A percentile compares a stretch with the other conserved stretches of the same genome.
These are phyloP conservation scores for Quillaja saponaria DNA, from an alignment of 306 rosid genomes.

Conservation along the genomic window DNA sequence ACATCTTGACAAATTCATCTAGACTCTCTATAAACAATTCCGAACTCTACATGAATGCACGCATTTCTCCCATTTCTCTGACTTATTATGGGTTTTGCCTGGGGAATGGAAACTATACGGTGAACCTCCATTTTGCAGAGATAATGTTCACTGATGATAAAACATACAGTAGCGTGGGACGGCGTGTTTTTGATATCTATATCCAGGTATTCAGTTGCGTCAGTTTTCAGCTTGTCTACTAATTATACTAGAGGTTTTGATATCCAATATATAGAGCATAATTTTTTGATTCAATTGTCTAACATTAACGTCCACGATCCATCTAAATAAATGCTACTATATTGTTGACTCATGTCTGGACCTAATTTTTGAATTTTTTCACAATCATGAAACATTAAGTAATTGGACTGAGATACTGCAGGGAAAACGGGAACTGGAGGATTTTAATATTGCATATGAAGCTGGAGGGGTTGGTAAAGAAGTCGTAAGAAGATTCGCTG, in stretches of 20 bases:
- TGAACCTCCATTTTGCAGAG: conserved; percentile 58
- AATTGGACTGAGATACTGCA: conserved; percentile 17
- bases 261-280: too few species aligned
- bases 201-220: too few species aligned
- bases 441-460: conserved; percentile 42
- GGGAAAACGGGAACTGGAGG: conserved; percentile 28
- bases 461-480: conserved; percentile 38
- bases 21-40: conserved; percentile 33
- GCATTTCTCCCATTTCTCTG: conserved; percentile 60
- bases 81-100: conserved; percentile 60
- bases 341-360: too few species aligned
- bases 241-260: too few species aligned
- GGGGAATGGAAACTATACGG: conserved; percentile 50
- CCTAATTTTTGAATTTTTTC: too few species aligned
- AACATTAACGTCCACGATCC: too few species aligned
- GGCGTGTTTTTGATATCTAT: conserved; percentile 60
- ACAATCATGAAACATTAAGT: background rate
- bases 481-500: background rate
- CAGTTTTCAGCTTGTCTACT: too few species aligned
- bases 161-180: conserved; percentile 43
- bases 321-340: too few species aligned
- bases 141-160: conserved; percentile 32
- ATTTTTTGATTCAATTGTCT: too few species aligned
- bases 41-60: conserved; percentile 57
- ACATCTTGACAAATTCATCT: conserved; percentile 27